Base-by-base conservation (phyloP, 2,329 filamentous ascomycete species). In the Madurella mycetomatis region DNA sequence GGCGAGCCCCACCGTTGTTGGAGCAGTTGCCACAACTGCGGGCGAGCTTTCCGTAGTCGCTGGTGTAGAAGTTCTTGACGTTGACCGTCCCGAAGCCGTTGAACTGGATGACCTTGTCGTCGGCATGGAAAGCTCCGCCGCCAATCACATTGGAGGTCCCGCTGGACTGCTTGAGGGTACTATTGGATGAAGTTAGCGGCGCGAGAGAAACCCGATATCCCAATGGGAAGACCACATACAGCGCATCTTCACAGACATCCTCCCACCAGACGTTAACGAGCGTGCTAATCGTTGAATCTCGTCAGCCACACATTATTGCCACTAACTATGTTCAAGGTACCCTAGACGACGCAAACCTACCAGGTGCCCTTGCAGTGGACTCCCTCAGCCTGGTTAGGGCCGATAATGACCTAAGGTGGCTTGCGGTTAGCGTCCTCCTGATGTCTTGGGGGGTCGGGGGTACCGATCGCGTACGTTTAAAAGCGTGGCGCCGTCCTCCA, bases 21-120 rank as follows among this genome's bases (percentile, higher is more conserved):
- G 9, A 25, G 54, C 54, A 56, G 50, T 56, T 56, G 50, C 54
- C 54, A 47, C 54, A 56, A 46, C 50, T 53, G 41, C 49, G 54
- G 12, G 18, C 41, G 7, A 50, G 30, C 47, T 56, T 56, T 49
- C 54, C 54, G 54, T 53, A 53, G 42, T 56, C 54, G 37, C 40
- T 50, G 17, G 16, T 47, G 47, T 52, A 53, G 50, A 56, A 56
- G 50, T 56, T 19, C 42, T 44, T 50, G 47, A 56, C 19, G 25
- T 19, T 30, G 25, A 56, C 50, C 5, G 54, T 56, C 1, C 54
- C 54, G 37, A 54, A 54, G 4, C 47, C 56, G 51, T 59, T 56
- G 50, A 56, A 51, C 54, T 56, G 54, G 8, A 59, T 18, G 1
- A 56, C 32, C 45, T 51, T 51, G 48, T 59, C 53, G 8, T 15